phyloP scores from a whole-genome alignment of 192 early-diverging fungal genomes.

The Kickxella alabastrina region DNA sequence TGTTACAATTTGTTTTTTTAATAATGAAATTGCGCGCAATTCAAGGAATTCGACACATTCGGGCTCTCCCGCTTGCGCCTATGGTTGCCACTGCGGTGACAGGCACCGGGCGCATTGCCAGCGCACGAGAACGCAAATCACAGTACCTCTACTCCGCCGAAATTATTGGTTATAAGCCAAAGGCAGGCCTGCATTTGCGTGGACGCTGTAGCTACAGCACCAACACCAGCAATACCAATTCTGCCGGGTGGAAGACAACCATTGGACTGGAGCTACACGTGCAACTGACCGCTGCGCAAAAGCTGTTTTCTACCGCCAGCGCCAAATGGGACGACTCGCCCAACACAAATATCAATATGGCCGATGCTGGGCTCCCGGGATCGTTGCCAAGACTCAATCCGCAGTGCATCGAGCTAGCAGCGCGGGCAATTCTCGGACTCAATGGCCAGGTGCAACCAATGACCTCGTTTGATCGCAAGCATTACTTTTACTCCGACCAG shows the following conservation, averaged over 20 bases:
- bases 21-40: no score
- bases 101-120: no score
- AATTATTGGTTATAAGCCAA: no score
- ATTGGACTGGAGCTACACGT: constrained; percentile 92
- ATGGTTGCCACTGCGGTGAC: no score
- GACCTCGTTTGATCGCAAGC: constrained; percentile 88
- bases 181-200: neutral
- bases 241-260: constrained; percentile 56
- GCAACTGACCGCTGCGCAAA: constrained; percentile 68
- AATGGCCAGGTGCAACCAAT: constrained; percentile 57
- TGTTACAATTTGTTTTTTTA: no score
- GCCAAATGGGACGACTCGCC: constrained; percentile 51
- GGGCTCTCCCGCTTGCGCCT: no score
- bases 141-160: no score
- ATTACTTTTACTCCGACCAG: constrained; percentile 94
- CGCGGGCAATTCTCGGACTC: constrained; percentile 70
- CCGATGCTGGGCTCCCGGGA: constrained; percentile 88
- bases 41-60: no score
- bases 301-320: constrained; percentile 77
- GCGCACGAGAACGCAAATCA: no score
- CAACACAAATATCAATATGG: constrained; percentile 67
- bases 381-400: constrained; percentile 73
- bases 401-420: constrained; percentile 67
- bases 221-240: neutral
- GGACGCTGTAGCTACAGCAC: neutral